phyloP scores from a whole-genome alignment of 1,284 basidiomycete genomes.

The Cryptococcus sp. region DNA sequence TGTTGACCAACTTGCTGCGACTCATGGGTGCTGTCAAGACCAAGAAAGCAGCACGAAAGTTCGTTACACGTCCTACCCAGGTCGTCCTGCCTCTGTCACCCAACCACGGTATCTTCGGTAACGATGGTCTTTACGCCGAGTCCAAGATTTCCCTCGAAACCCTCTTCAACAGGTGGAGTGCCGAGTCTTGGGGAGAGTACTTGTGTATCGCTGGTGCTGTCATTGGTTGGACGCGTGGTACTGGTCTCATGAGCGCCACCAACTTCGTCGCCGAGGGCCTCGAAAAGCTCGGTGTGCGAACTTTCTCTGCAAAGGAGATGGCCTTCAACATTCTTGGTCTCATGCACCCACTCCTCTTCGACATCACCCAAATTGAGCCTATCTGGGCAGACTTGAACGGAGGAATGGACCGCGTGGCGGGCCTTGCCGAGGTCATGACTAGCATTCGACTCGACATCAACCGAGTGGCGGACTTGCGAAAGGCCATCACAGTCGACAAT shows the following conservation, averaged over 20 bases:
- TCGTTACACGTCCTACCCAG: slow-evolving; percentile 96
- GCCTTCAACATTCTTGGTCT: slow-evolving; percentile 98
- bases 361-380: slow-evolving; percentile 99
- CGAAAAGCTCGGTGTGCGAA: slow-evolving; percentile 90
- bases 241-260: slow-evolving; percentile 95
- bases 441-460: slow-evolving; percentile 76
- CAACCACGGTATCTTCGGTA: slow-evolving; percentile 96
- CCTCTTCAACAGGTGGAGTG: slow-evolving; percentile 94
- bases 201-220: slow-evolving; percentile 96
- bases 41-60: slow-evolving; percentile 94
- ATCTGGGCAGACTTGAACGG: slow-evolving; percentile 98
- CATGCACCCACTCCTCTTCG: slow-evolving; percentile 99
- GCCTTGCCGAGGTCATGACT: slow-evolving; percentile 85
- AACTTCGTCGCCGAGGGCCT: slow-evolving; percentile 94
- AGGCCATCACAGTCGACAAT: slow-evolving; percentile 90
- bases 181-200: slow-evolving; percentile 99
- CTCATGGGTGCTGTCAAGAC: slow-evolving; percentile 94
- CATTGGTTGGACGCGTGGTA: slow-evolving; percentile 97
- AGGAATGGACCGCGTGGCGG: slow-evolving; percentile 94
- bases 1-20: slow-evolving; percentile 89
- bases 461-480: slow-evolving; percentile 85
- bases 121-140: slow-evolving; percentile 96
- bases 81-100: slow-evolving; percentile 96
- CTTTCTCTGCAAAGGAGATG: slow-evolving; percentile 99
- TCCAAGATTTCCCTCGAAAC: slow-evolving; percentile 98